Base-by-base conservation (phyloP, 176 grass and related monocot genomes). In the Juncus inflexus region DNA sequence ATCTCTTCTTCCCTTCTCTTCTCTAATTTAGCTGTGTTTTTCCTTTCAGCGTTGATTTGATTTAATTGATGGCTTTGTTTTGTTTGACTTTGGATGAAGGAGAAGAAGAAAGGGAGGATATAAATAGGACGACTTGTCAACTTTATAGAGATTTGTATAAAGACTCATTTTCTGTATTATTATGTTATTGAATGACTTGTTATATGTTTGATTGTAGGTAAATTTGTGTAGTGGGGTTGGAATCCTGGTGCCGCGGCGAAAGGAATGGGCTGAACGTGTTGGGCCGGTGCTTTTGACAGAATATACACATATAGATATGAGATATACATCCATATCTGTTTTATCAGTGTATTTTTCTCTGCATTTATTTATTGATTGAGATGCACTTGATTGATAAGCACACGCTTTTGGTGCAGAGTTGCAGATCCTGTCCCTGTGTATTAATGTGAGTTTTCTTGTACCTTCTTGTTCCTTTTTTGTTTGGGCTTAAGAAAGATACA, bases 91-190 rank as follows among this genome's bases (percentile, higher is more conserved):
- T 13, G 15, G 68, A 35, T 40, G 40, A 41, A 68, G 16, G 64
- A 63, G 80, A 77, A 19, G 5, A 15, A 35, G 6, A 64, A 62
- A 35, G 66, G 72, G 15, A 70, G 52, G 76, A 61, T 70, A 71
- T 54, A 69, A 2, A 19, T 65, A 62, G 43, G 38, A 57, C 19
- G 19, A 28, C 19, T 28, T 28, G 19, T 28, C 19, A 28, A 28
- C 28, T n/a, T 6, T 6, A 3, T 2, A 19, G 15, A 37, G 54
- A 79, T 52, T 58, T 51, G 14, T 47, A 9, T 47, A 47, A 47
- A 5, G 43, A 9, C 1, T 57, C 54, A 57, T 15, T 9, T 50
- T 45, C 19, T 28, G 19, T 28, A 41, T 42, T 50, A 54, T 53
- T 53, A 6, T 54, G 66, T 42, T 15, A 28, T 28, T 28, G 19